Base-by-base conservation (phyloP, 2,329 filamentous ascomycete species). In the Alternaria arbusti region DNA sequence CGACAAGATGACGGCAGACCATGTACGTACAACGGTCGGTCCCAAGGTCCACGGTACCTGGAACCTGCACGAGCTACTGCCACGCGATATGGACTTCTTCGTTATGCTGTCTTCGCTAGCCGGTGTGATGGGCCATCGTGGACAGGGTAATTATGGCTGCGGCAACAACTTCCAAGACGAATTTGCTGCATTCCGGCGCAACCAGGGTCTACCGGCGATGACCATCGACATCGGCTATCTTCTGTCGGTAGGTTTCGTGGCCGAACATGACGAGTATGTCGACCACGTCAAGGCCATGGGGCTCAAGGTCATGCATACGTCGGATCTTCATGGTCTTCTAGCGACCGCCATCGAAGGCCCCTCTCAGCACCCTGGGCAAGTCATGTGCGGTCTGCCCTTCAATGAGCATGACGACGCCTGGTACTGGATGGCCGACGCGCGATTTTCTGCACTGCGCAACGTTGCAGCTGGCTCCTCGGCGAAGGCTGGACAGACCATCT, bases 41-140 rank as follows among this genome's bases (percentile, higher is more conserved):
- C 67, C 70, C 8, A 82, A 82, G 57, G 67, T 82, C 7, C 59
- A 65, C 9, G 80, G 79, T 1, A 75, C 79, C 3, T 71, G 75
- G 66, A 74, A 76, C 28, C 65, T 80, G 0, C 69, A 72, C 36
- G 59, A 67, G 25, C 50, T 57, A 3, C 66, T 69, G 12, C 49
- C 64, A 8, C 30, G 23, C 23, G 59, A 61, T 30, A 61, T 75
- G 22, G 67, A 72, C 56, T 76, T 74, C 43, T 74, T 76, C 45
- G 57, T 72, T 13, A 55, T 71, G 30, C 59, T 76, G 1, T 72
- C 69, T 7, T 72, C 68, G 9, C 43, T 71, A 11, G 58, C 65
- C 12, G 72, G 71, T 22, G 49, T 74, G 15, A 60, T 67, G 22
- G 73, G 73, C 1, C 51, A 66, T 45, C 54, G 43, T 2, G 63